Evolutionary conservation across 768 basidiomycete genomes (phyloP), one percentile per base, ranked within the genome.

Genomic region (Peribolospora kevripleyi): DNA sequence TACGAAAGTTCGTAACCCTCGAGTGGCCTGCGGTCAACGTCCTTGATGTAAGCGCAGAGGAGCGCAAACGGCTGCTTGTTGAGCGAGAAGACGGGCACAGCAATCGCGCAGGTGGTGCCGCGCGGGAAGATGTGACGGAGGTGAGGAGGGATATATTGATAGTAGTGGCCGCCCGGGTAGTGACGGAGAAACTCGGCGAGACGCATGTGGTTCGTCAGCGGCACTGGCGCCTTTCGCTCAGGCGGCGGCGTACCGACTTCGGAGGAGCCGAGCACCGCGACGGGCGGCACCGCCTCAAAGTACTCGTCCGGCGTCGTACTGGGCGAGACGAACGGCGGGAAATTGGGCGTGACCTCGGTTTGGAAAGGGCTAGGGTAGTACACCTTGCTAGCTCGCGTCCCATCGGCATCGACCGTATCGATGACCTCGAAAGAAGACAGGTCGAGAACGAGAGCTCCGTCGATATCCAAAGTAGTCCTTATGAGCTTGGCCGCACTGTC

Each of bases 381-480:
- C 25, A 25, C 25, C 25, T 25, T 25, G 25, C 25, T 25, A 25
- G 25, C 25, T 25, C 25, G 25, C n/a, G 25, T 51, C 6, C 57
- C 60, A 41, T 56, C 67, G 39, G 65, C 65, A 46, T 59, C 54
- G 13, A 77, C 72, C 0, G 80, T 75, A 66, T 91, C 85, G 45
- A 83, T 69, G 40, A 87, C 79, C 64, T 95, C 84, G 62, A 82
- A 84, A 58, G 86, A 82, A 14, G 84, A 83, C 46, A 93, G 80
- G 66, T 95, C 88, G 73, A 93, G 78, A 51, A 95, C 82, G 56
- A 88, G 72, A 46, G 86, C 84, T 42, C 85, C 86, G 66, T 91
- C 86, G 7, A 91, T 81, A 64, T 90, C 88, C 46, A 95, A 74
- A 0, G 88, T 91, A 49, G 81, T 76, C 66, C 82, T 79, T 57